Evolutionary conservation across 164 flowering plant genomes (phyloP).

Genomic region (Echeveria elegans): DNA sequence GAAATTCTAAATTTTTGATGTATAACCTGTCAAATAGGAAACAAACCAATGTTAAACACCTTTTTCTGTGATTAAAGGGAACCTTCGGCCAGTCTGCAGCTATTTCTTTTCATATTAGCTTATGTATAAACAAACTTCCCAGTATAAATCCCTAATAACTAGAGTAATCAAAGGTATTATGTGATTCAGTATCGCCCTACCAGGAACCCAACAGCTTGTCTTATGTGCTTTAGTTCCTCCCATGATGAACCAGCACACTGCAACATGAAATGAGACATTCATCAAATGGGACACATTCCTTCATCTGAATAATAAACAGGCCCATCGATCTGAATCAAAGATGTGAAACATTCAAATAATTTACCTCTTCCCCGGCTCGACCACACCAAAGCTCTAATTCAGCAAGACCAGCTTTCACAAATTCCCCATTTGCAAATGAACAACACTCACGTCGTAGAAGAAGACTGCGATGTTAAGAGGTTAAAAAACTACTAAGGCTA

Average conservation of each 20-base stretch:
- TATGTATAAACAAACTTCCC: background rate
- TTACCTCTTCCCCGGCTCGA: constrained; percentile 55
- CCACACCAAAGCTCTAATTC: constrained; percentile 69
- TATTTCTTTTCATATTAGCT: background rate
- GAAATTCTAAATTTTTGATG: constrained; percentile 71
- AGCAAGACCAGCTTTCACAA: constrained; percentile 62
- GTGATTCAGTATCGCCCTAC: constrained; percentile 23
- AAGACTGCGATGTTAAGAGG: constrained; percentile 27
- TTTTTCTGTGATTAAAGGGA: background rate
- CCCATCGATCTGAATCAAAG: background rate
- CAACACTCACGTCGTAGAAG: constrained; percentile 74
- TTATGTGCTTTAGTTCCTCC: constrained; percentile 66
- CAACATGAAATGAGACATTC: constrained; percentile 5
- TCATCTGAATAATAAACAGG: background rate
- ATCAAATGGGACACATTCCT: background rate
- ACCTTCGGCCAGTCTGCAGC: background rate
- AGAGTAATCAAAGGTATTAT: background rate
- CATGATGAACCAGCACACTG: constrained; percentile 76
- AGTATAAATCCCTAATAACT: background rate
- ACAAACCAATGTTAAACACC: background rate
- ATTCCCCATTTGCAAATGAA: constrained; percentile 67
- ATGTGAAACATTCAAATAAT: background rate
- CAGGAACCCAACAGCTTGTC: constrained; percentile 74
- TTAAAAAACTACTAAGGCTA: background rate
- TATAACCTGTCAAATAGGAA: constrained; percentile 39